Base-by-base conservation (phyloP, 2,329 filamentous ascomycete species). In the Sporothrix sp. region DNA sequence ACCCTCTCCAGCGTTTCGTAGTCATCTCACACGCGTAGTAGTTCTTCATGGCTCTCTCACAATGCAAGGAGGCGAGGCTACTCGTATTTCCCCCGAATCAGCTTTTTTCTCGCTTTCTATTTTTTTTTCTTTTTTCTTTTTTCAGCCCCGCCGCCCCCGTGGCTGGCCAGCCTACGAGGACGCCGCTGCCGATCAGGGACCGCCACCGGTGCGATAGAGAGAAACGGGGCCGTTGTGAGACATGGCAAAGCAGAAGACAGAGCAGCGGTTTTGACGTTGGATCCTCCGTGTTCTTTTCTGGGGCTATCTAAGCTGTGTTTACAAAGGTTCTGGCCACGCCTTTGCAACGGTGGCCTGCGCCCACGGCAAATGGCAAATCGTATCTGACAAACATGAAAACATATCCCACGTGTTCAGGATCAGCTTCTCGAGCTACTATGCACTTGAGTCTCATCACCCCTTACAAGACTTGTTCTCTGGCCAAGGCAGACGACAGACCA, bases 81-180 rank as follows among this genome's bases (percentile, higher is more conserved):
- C 7, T 25, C 23, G n/a, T n/a, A n/a, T n/a, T 28, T 21, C 28
- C 32, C 11, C 23, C 21, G 16, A n/a, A 14, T 32, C 40, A 21
- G 16, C 9, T 32, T 43, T 32, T 43, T 20, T 43, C 8, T n/a
- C 32, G 7, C 2, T 33, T n/a, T 33, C 25, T 25, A 23, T 7
- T 48, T 13, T 48, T 37, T 16, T 16, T 35, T 35, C 13, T 20
- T 39, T 11, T 3, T 8, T 23, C 5, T 30, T n/a, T 43, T 21
- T 16, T 20, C 20, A 16, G 20, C 21, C 14, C 14, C 11, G 13
- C n/a, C 32, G 4, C 32, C 32, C 32, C 25, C 7, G 23, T 28
- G n/a, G 25, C 39, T 42, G 39, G 39, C 39, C 39, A 42, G 25
- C 39, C 39, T 27, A n/a, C n/a, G n/a, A n/a, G n/a, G n/a, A 42